Base-by-base conservation (phyloP, 2,329 filamentous ascomycete species). In the Sordariomycetes sp. region DNA sequence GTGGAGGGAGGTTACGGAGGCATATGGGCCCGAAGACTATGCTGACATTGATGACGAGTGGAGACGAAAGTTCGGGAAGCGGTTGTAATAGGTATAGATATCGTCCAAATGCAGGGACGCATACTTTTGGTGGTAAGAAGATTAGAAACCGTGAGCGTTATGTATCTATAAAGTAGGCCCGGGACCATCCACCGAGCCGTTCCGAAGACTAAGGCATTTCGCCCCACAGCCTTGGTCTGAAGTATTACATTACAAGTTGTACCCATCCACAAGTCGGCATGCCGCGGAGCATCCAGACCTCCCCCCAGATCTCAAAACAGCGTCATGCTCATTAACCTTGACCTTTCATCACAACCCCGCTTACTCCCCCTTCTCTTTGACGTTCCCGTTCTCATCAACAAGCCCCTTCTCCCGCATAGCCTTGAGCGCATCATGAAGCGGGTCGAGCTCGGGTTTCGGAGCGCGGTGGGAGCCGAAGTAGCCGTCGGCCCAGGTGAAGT, bases 1-100 rank as follows among this genome's bases (percentile, higher is more conserved):
- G 64, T 63, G 76, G 55, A 70, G 70, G 1, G 82, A 85, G 63
- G 71, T 78, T 34, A 78, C 76, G 58, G 67, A 75, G 54, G 74
- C 81, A 1, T 86, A 86, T 66, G 76, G 78, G 0, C 76, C 79
- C 1, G 73, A 76, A 56, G 82, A 86, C 62, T 86, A 85, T 63
- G 66, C 65, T 52, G 72, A 73, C 0, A 62, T 85, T 24, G 70
- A 79, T 10, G 72, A 71, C 1, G 81, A 85, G 65, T 85, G 54
- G 54, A 56, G 42, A 28, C 34, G 25, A 24, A 56, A 56, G 54
- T 56, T 50, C n/a, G 54, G 25, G 3, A 8, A 4, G 28, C 3
- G 28, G 8, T 32, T 8, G 3, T 32, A 8, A 32, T 32, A 8
- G 28, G 28, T 32, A 32, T 32, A 8, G n/a, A n/a, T n/a, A n/a